Base-by-base conservation (phyloP, 495 filamentous ascomycete species). In the Sordaria brevicollis region DNA sequence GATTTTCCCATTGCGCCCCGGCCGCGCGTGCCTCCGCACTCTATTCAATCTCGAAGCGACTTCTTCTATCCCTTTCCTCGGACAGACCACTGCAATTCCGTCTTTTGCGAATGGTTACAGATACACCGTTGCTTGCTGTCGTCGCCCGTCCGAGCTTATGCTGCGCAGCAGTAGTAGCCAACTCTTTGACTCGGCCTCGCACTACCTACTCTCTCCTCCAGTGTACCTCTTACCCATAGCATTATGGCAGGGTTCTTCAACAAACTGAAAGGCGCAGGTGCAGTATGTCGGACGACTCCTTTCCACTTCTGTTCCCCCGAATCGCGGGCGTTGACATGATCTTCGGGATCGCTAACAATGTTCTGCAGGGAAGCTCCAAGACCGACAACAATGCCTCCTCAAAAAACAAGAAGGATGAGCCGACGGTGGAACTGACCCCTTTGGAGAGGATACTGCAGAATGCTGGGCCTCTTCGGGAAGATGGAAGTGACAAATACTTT, bases 401-500 rank as follows among this genome's bases (percentile, higher is more conserved):
- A 21, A 75, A 73, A 43, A 80, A 78, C 71, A 94, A 94, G 80
- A 95, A 93, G 78, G 91, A 94, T 68, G 86, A 88, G 69, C 84
- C 89, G 72, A 77, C 83, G 49, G 86, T 83, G 15, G 89, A 90
- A 77, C 80, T 89, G 68, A 94, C 91, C 5, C 91, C 93, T 13
- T 78, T 97, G 21, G 92, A 96, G 81, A 95, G 90, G 83, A 87
- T 92, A 79, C 80, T 97, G 35, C 85, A 87, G 71, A 91, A 93
- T 78, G 87, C 92, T 66, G 92, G 93, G 13, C 85, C 93, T 1
- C 81, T 94, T 70, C 87, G 93, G 70, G 82, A 82, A 39, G 94
- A 99, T 83, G 95, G 96, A 25, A 97, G 91, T 79, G 95, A 99
- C 81, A 97, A 97, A 84, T 98, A 96, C 81, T 98, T 94, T 83